Conservation (phyloP, 495 filamentous ascomycete species). For the Aspergillus haitiensis region DNA sequence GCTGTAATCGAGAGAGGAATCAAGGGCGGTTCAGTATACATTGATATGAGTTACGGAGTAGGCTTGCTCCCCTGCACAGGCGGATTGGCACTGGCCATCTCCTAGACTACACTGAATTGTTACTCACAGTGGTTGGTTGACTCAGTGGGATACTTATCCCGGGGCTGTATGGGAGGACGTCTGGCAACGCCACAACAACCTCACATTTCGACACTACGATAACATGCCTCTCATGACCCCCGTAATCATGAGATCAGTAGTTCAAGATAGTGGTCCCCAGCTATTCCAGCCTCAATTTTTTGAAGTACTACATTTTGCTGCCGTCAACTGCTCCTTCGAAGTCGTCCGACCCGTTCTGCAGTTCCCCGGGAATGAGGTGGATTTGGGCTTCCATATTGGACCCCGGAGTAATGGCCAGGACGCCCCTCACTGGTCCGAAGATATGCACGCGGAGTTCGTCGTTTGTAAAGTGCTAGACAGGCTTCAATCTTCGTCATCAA, state of each 20-base stretch:
- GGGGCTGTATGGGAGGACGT: not conserved
- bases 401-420: not conserved
- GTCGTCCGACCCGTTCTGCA: not conserved
- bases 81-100: too few relatives aligned
- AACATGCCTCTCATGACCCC: not conserved
- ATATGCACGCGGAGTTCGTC: not conserved
- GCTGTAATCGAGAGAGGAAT: conserved; percentile 36
- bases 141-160: not conserved
- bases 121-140: not conserved
- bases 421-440: not conserved
- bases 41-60: too few relatives aligned
- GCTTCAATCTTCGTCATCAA: too few relatives aligned
- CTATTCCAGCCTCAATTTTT: not conserved
- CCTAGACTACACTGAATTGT: not conserved
- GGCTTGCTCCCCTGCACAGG: too few relatives aligned
- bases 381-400: not conserved
- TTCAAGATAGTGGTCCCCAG: not conserved
- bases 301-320: not conserved
- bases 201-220: not conserved
- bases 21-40: conserved; percentile 33
- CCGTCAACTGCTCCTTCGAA: not conserved
- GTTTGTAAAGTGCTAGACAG: too few relatives aligned
- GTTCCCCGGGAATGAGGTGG: not conserved
- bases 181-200: not conserved
- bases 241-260: not conserved